Conservation (phyloP, 83 land plant genomes). For the Larix sibirica region DNA sequence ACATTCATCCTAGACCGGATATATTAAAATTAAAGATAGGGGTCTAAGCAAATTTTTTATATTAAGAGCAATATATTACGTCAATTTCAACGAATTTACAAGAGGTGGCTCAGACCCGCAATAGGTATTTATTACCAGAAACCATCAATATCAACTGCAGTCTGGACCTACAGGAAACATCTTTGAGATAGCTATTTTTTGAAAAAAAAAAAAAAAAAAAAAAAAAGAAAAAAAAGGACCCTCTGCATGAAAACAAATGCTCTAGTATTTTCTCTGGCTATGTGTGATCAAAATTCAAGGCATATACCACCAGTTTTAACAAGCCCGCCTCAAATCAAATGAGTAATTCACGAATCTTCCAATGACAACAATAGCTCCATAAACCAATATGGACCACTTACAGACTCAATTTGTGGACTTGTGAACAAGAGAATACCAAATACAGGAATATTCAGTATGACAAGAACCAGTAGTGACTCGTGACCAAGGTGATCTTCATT, state of each 20-base stretch:
- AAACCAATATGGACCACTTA: not conserved
- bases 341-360: not conserved
- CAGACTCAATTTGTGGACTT: no score
- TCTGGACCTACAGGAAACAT: not conserved
- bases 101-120: not conserved
- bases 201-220: not conserved
- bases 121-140: not conserved
- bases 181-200: not conserved
- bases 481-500: slow-evolving; percentile 9
- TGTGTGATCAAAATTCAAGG: not conserved
- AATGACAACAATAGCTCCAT: not conserved
- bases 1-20: not conserved
- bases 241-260: not conserved
- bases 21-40: not conserved
- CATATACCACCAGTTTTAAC: not conserved
- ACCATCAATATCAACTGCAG: not conserved
- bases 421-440: not conserved
- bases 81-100: not conserved
- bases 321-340: not conserved
- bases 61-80: not conserved
- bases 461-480: not conserved
- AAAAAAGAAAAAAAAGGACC: not conserved
- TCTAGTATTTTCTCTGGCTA: not conserved
- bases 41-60: not conserved
- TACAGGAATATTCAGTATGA: not conserved